Conservation (phyloP, 495 filamentous ascomycete species). For the Jackrogersella multiformis region DNA sequence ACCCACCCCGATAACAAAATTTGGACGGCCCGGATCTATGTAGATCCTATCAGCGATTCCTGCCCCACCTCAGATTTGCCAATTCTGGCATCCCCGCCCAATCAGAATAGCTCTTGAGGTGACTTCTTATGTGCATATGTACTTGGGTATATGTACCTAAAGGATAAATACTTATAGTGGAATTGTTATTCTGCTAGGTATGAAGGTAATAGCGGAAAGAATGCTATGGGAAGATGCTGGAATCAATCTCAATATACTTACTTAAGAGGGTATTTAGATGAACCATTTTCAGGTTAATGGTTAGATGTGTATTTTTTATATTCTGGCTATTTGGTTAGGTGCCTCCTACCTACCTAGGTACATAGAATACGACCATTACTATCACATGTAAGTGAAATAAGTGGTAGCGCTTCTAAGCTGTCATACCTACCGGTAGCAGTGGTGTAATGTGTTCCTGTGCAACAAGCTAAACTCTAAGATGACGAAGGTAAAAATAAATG, state of each 20-base stretch:
- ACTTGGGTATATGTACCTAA: not conserved
- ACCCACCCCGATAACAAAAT: conserved; percentile 34
- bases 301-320: too few species aligned
- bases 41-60: conserved; percentile 34
- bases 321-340: too few species aligned
- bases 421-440: not conserved
- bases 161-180: not conserved
- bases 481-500: too few species aligned
- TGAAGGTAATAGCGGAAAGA: not conserved
- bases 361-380: not conserved
- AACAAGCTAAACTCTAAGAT: not conserved
- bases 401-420: not conserved
- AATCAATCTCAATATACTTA: too few species aligned
- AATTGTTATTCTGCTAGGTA: not conserved
- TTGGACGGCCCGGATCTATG: conserved; percentile 39
- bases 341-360: too few species aligned
- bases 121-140: not conserved
- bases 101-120: not conserved
- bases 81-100: conserved; percentile 15
- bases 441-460: not conserved
- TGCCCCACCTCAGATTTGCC: conserved; percentile 23
- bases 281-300: too few species aligned
- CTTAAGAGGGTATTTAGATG: too few species aligned
- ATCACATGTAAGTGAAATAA: not conserved
- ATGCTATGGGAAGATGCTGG: not conserved